Conservation (phyloP, 2,329 filamentous ascomycete species). For the Ceratocystis colombiana region DNA sequence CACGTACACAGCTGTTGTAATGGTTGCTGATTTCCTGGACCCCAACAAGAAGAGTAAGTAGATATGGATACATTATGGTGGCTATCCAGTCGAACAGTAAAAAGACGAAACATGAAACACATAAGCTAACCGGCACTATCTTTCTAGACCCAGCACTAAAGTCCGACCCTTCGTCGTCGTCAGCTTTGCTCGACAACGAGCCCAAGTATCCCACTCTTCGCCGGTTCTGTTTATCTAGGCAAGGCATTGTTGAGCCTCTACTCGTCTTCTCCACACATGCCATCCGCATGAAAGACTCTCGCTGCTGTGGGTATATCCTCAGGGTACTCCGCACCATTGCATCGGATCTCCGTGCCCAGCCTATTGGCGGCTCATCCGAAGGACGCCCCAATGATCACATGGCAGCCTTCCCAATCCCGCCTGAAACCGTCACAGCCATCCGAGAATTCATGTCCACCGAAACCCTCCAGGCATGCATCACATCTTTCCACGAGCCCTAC, state of each 20-base stretch:
- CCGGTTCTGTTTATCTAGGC: conserved; percentile 70
- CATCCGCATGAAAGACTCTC: conserved; percentile 78
- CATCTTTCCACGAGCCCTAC: conserved; percentile 85
- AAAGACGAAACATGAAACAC: neutral
- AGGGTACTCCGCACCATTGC: conserved; percentile 79
- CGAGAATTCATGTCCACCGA: conserved; percentile 84
- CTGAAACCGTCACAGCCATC: conserved; percentile 53
- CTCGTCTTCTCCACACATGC: conserved; percentile 86
- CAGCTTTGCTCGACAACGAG: conserved; percentile 13
- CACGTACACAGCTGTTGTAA: conserved; percentile 82
- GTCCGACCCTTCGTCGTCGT: neutral
- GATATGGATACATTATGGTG: neutral
- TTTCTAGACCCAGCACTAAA: conserved; percentile 20
- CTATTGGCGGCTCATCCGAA: neutral
- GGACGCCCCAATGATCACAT: conserved; percentile 33
- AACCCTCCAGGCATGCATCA: conserved; percentile 81
- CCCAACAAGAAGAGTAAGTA: conserved; percentile 54
- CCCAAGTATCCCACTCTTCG: conserved; percentile 50
- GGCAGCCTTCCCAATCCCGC: conserved; percentile 36
- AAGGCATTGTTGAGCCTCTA: conserved; percentile 72
- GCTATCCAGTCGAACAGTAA: too few relatives aligned
- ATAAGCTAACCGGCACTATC: neutral
- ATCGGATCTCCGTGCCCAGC: conserved; percentile 52
- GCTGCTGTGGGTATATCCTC: conserved; percentile 76
- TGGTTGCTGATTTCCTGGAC: conserved; percentile 82